Base-by-base conservation (phyloP, 139 green algal species). In the Gonium pectorale region DNA sequence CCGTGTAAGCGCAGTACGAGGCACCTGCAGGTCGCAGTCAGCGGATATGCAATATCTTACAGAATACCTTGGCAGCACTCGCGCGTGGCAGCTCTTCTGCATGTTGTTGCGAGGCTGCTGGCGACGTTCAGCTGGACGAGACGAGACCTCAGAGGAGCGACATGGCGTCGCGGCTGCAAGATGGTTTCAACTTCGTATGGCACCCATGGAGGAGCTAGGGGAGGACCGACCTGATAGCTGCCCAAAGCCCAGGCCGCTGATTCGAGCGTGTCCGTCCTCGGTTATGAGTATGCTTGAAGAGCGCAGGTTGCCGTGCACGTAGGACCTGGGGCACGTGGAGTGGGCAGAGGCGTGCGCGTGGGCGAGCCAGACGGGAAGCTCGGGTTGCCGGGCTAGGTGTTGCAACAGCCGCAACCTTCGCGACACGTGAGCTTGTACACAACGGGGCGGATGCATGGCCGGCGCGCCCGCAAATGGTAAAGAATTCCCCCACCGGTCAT, bases 281-380 rank as follows among this genome's bases (percentile, higher is more conserved):
- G 51, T 64, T 52, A 91, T 79, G 60, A 91, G 87, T 19, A 91
- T 59, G 46, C 89, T 89, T 26, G 87, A 79, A 15, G 79, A 85
- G 44, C 87, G 78, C 63, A 91, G 79, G 67, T 89, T 79, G 27
- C 87, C 83, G 46, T 91, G 87, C 63, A 89, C 38, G 72, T 87
- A 88, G 43, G n/a, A 67, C 63, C 84, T 79, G n/a, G n/a, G n/a
- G n/a, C n/a, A n/a, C n/a, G n/a, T n/a, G n/a, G n/a, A 38, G 62
- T n/a, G n/a, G 62, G 62, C n/a, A 31, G 62, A 9, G 1, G 62
- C n/a, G 62, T 9, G 8, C 8, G n/a, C 22, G 2, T 38, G 24
- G 9, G 17, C 13, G 2, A 35, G 59, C 26, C 13, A 35, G 13
- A 9, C 24, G 13, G 5, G 54, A 64, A 35, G 29, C 13, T 13